phyloP scores from a whole-genome alignment of 2,329 filamentous ascomycete genomes.

The Fusarium domesticum region DNA sequence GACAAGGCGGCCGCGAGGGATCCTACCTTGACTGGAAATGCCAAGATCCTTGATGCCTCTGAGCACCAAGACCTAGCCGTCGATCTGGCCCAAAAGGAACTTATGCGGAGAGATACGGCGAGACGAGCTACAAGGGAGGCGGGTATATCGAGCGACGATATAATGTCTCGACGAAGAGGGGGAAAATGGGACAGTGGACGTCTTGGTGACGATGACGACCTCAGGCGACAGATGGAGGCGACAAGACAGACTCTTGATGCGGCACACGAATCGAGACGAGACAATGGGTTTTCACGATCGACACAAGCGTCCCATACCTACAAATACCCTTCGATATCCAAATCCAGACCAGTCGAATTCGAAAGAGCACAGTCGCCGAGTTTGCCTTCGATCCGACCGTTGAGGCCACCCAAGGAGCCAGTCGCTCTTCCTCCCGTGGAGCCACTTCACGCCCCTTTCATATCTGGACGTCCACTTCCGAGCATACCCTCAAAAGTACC shows the following conservation, averaged over 20 bases:
- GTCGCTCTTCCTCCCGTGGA: slow-evolving; percentile 25
- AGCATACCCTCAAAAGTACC: slow-evolving; percentile 32
- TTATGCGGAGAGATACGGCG: slow-evolving; percentile 62
- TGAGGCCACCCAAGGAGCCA: slow-evolving; percentile 33
- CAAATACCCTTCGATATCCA: slow-evolving; percentile 56
- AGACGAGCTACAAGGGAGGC: slow-evolving; percentile 56
- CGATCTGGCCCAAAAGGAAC: slow-evolving; percentile 69
- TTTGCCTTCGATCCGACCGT: slow-evolving; percentile 31
- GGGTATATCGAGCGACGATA: slow-evolving; percentile 55
- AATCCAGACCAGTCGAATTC: slow-evolving; percentile 48
- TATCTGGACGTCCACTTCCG: slow-evolving; percentile 16
- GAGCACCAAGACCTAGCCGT: slow-evolving; percentile 75
- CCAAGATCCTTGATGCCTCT: slow-evolving; percentile 63
- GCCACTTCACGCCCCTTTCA: slow-evolving; percentile 7
- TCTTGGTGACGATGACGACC: slow-evolving; percentile 40
- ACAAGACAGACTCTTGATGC: slow-evolving; percentile 47
- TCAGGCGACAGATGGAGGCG: slow-evolving; percentile 52
- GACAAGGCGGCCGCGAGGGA: slow-evolving; percentile 54
- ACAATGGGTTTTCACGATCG: slow-evolving; percentile 27
- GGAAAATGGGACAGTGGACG: slow-evolving; percentile 37
- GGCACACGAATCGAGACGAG: slow-evolving; percentile 25
- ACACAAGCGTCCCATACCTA: slow-evolving; percentile 38
- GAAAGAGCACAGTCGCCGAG: slow-evolving; percentile 27
- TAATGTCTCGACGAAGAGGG: slow-evolving; percentile 50
- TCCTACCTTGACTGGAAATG: slow-evolving; percentile 56